Evolutionary conservation across 164 flowering plant species (phyloP).

Genomic region (Kalanchoe fedtschenkoi): DNA sequence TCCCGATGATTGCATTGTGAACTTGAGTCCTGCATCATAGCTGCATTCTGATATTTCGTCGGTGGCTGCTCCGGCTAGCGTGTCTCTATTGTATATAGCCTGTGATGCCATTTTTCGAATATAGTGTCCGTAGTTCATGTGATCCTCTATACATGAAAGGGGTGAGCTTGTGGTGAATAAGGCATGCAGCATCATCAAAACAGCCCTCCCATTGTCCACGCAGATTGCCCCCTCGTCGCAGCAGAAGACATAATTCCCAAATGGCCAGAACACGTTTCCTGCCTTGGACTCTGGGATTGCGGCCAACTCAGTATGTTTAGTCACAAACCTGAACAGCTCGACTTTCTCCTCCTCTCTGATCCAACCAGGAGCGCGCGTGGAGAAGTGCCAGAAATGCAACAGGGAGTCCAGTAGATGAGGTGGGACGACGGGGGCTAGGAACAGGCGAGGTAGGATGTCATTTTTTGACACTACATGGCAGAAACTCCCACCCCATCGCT

Average conservation of each 20-base stretch:
- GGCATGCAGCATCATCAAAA: constrained; percentile 42
- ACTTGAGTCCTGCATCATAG: constrained; percentile 48
- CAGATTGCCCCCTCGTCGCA: constrained; percentile 53
- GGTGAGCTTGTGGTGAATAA: constrained; percentile 20
- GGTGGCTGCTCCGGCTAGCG: constrained; percentile 11
- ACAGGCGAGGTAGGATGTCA: constrained; percentile 51
- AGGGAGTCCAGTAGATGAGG: constrained; percentile 15
- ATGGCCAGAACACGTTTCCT: constrained; percentile 33
- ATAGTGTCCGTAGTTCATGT: constrained; percentile 45
- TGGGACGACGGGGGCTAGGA: constrained; percentile 16
- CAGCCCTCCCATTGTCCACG: constrained; percentile 34
- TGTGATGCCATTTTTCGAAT: constrained; percentile 26
- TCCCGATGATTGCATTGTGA: constrained; percentile 53
- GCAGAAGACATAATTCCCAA: constrained; percentile 57
- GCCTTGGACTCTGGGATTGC: too few relatives aligned
- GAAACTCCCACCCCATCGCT: constrained; percentile 56
- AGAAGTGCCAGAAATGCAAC: constrained; percentile 27
- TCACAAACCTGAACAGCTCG: constrained; percentile 17
- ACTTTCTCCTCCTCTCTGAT: constrained; percentile 15
- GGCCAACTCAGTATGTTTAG: constrained; percentile 7
- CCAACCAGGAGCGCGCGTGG: constrained; percentile 16
- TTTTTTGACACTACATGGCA: constrained; percentile 44
- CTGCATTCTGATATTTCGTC: constrained; percentile 20
- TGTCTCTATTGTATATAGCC: constrained; percentile 27
- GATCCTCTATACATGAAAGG: constrained; percentile 34